Conservation (phyloP, 371 early-diverging fungal species). For the Mycotypha africana region DNA sequence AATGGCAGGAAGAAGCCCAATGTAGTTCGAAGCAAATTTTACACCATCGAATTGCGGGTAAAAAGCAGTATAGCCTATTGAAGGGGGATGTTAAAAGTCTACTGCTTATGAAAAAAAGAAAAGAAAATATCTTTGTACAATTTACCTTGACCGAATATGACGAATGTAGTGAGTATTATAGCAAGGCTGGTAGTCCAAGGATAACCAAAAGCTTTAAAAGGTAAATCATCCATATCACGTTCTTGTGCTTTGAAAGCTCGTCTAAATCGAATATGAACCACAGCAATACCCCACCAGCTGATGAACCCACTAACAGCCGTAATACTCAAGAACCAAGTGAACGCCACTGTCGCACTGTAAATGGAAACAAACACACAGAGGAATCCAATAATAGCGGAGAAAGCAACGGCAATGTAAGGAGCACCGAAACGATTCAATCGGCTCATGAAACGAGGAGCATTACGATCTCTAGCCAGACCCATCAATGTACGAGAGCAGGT, state of each 20-base stretch:
- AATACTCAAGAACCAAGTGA: conserved; percentile 68
- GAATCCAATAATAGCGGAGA: conserved; percentile 55
- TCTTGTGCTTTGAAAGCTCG: conserved; percentile 72
- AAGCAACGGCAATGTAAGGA: conserved; percentile 46
- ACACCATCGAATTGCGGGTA: conserved; percentile 20
- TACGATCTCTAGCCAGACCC: conserved; percentile 58
- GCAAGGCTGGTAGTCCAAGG: conserved; percentile 61
- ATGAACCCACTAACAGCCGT: conserved; percentile 72
- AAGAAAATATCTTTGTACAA: not conserved
- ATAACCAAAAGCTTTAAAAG: conserved; percentile 64
- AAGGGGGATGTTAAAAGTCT: too few relatives aligned
- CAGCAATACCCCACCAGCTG: conserved; percentile 73
- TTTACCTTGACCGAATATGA: conserved; percentile 53
- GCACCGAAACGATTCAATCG: conserved; percentile 50
- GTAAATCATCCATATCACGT: conserved; percentile 56
- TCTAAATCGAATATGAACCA: conserved; percentile 81
- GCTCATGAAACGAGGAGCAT: conserved; percentile 56
- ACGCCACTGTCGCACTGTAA: conserved; percentile 52
- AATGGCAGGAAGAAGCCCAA: conserved; percentile 40
- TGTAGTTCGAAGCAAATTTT: conserved; percentile 28
- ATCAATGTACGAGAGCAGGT: conserved; percentile 62
- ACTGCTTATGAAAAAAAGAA: not conserved
- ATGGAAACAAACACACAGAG: conserved; percentile 47
- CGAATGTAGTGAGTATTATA: conserved; percentile 33
- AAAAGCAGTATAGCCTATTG: conserved; percentile 24